Percentiles rank a stretch among this genome's conserved stretches.
phyloP scores from a whole-genome alignment of 441 rosid species.

The Mallotus japonicus region DNA sequence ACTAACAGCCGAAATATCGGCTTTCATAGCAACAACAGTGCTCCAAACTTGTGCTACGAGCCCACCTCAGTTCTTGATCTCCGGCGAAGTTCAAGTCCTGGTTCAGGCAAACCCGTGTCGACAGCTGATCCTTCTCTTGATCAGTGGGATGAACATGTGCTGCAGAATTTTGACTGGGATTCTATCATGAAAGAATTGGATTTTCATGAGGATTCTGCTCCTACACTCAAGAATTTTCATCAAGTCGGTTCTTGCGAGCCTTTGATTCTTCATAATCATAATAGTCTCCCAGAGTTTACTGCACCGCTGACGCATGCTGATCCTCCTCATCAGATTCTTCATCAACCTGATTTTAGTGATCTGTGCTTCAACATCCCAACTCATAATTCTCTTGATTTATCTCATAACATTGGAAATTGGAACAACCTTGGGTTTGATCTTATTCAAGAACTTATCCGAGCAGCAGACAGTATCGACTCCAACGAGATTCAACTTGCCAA shows the following conservation, averaged over 20 bases:
- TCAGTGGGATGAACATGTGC: constrained; percentile 62
- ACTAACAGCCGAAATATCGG: constrained; percentile 18
- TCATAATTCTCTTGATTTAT: constrained; percentile 23
- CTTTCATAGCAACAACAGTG: constrained; percentile 12
- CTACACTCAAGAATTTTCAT: constrained; percentile 22
- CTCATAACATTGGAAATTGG: constrained; percentile 27
- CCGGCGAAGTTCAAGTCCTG: constrained; percentile 53
- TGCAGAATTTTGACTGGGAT: constrained; percentile 82
- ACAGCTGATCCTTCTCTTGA: constrained; percentile 27
- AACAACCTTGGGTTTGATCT: constrained; percentile 47
- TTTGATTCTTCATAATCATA: constrained; percentile 32
- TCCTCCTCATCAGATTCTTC: constrained; percentile 23
- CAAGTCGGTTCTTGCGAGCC: constrained; percentile 34
- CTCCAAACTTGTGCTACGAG: constrained; percentile 40
- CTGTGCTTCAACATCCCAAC: constrained; percentile 19
- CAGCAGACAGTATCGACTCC: constrained; percentile 74
- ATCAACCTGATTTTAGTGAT: constrained; percentile 40
- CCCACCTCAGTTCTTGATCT: constrained; percentile 87
- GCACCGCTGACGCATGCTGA: constrained; percentile 23
- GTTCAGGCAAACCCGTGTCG: constrained; percentile 27
- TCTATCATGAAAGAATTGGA: constrained; percentile 78
- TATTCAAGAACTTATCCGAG: constrained; percentile 74
- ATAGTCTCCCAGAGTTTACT: constrained; percentile 42
- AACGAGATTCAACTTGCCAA: constrained; percentile 74
- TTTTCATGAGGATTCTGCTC: constrained; percentile 62